Base-by-base conservation (phyloP, 2,329 filamentous ascomycete species). In the Myriangium duriaei region DNA sequence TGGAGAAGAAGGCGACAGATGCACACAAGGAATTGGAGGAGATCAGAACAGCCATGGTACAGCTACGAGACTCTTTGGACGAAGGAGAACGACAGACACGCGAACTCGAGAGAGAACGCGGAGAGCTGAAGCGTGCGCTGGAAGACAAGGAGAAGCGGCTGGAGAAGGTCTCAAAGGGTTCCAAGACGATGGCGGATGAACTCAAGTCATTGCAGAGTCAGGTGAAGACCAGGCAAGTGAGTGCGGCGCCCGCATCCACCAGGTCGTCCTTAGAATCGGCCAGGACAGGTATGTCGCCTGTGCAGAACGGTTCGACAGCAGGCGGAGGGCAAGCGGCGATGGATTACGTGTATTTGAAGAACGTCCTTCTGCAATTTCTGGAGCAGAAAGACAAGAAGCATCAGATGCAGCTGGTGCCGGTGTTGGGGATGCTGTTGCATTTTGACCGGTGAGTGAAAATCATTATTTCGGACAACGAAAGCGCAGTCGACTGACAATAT, bases 51-150 rank as follows among this genome's bases (percentile, higher is more conserved):
- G 82, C 86, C 0, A 85, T 93, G 63, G 68, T 74, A 5, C 79
- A 83, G 47, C 68, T 98, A 19, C 76, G 82, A 2, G 72, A 83
- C 42, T 78, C 86, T 0, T 68, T 98, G 1, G 87, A 96, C 48
- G 82, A 84, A 33, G 88, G 81, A 24, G 91, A 98, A 60, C 77
- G 73, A 53, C 83, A 93, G 58, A 76, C 82, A 0, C 72, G 77
- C 18, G 81, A 91, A n/a, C 68, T 82, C 4, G 87, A 95, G 58
- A 83, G 77, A 60, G 83, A 93, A 53, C 81, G 79, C 46, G 63
- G 67, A 0, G 86, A 94, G 43, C 62, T 93, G 35, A 73, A 81
- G 32, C 74, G 76, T 30, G 68, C 80, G 19, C 69, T 92, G 2
- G 85, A 94, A 49, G 87, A 95, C 47, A 74, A 77, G 17, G 79